Percentiles rank a stretch among this genome's conserved stretches.
phyloP scores from a whole-genome alignment of 805 yeast species.

The Jamesozyma gamospora region DNA sequence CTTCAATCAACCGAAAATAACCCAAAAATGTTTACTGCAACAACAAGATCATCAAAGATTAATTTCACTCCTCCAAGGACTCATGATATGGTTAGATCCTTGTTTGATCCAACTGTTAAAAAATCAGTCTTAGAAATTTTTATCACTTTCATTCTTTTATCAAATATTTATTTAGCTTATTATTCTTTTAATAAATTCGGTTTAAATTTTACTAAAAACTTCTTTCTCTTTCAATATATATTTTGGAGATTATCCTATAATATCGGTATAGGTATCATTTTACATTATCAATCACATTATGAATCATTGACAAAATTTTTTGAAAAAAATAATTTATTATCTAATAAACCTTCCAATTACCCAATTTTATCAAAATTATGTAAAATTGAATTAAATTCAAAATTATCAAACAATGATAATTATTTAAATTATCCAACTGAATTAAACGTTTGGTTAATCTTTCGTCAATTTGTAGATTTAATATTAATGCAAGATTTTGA shows the following conservation, averaged over 20 bases:
- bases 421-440: conserved; percentile 50
- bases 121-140: conserved; percentile 58
- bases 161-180: conserved; percentile 30
- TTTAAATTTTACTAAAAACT: conserved; percentile 17
- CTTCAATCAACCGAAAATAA: background rate
- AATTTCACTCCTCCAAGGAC: conserved; percentile 39
- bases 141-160: conserved; percentile 39
- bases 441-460: conserved; percentile 74
- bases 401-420: conserved; percentile 11
- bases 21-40: conserved; percentile 8
- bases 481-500: conserved; percentile 78
- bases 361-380: conserved; percentile 33
- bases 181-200: conserved; percentile 17
- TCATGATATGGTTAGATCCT: conserved; percentile 73
- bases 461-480: conserved; percentile 70
- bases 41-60: conserved; percentile 25
- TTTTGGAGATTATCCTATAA: conserved; percentile 73
- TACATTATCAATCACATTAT: conserved; percentile 56
- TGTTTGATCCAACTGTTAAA: conserved; percentile 64
- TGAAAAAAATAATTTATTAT: conserved; percentile 36
- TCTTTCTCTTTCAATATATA: conserved; percentile 47
- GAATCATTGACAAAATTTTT: conserved; percentile 46
- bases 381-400: conserved; percentile 35
- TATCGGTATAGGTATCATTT: conserved; percentile 65
- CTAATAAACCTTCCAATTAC: conserved; percentile 16